phyloP scores from a whole-genome alignment of 2,329 filamentous ascomycete genomes.

The Aspergillus sp. region DNA sequence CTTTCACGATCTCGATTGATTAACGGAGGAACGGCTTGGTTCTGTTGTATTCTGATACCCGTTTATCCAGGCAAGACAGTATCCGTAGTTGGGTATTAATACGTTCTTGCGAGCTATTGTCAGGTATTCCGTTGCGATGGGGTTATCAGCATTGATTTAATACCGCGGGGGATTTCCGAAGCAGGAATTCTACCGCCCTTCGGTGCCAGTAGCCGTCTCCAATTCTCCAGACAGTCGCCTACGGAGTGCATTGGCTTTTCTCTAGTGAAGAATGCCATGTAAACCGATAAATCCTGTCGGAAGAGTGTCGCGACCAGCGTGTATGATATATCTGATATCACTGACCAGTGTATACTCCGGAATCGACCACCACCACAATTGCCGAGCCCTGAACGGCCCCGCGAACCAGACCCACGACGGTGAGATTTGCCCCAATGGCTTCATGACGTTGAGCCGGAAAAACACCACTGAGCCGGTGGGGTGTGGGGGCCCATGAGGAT shows the following conservation, averaged over 20 bases:
- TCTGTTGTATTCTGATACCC: constrained; percentile 11
- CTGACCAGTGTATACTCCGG: too few relatives aligned
- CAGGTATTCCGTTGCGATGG: background rate
- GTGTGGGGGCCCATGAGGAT: constrained; percentile 18
- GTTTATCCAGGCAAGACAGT: background rate
- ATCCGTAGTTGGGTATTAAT: too few relatives aligned
- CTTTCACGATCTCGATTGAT: constrained; percentile 44
- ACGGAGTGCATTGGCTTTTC: too few relatives aligned
- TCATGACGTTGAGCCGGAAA: constrained; percentile 11
- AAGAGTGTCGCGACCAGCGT: too few relatives aligned
- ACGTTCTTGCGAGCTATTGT: too few relatives aligned
- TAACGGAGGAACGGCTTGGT: constrained; percentile 11
- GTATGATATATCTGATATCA: too few relatives aligned
- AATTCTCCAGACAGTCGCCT: background rate
- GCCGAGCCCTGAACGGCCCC: constrained; percentile 5
- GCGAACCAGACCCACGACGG: constrained; percentile 17
- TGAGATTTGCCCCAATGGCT: constrained; percentile 14
- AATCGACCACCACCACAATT: constrained; percentile 7
- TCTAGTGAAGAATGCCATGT: too few relatives aligned
- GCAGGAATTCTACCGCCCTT: background rate
- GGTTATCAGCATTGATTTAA: background rate
- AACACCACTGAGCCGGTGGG: constrained; percentile 10
- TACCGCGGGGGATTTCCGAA: constrained; percentile 7
- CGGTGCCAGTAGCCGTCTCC: background rate
- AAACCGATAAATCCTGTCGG: too few relatives aligned